Conservation (phyloP, 2,329 filamentous ascomycete species). For the Aspergillus costaricaensis region DNA sequence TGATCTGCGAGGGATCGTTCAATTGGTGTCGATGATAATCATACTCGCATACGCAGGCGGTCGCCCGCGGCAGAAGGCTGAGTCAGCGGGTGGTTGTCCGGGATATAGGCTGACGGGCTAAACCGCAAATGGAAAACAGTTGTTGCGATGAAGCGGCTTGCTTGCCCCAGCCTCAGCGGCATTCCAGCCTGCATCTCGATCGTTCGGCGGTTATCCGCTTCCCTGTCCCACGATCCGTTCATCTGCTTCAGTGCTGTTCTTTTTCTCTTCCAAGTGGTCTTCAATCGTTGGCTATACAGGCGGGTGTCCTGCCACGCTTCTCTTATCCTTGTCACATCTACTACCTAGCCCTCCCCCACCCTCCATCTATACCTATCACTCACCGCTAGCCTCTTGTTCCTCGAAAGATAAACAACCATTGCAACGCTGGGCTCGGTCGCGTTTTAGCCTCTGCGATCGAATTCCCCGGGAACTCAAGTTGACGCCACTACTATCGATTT, state of each 20-base stretch:
- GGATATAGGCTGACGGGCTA: slow-evolving; percentile 44
- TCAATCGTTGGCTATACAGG: neutral
- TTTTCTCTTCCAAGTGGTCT: neutral
- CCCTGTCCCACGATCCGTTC: neutral
- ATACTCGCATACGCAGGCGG: slow-evolving; percentile 23
- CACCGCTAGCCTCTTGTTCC: slow-evolving; percentile 14
- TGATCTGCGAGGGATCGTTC: no score
- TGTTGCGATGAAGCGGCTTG: slow-evolving; percentile 24
- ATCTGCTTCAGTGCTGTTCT: neutral
- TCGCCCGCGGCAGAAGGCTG: slow-evolving; percentile 17
- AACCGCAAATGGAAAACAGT: slow-evolving; percentile 44
- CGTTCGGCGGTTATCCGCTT: slow-evolving; percentile 9
- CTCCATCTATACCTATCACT: slow-evolving; percentile 8
- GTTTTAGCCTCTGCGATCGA: neutral
- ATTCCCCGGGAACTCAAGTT: neutral
- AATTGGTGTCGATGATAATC: no score
- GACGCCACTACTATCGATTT: slow-evolving; percentile 5
- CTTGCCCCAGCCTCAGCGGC: slow-evolving; percentile 13
- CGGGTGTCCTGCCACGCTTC: neutral
- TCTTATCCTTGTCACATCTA: neutral
- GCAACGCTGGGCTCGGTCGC: neutral
- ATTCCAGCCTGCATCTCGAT: slow-evolving; percentile 14
- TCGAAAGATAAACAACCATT: slow-evolving; percentile 6
- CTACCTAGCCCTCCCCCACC: slow-evolving; percentile 8
- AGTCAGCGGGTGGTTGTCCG: slow-evolving; percentile 40